These are phyloP conservation scores for Medicago lupulina DNA, from an alignment of 306 rosid species.

Conservation along the genomic window DNA sequence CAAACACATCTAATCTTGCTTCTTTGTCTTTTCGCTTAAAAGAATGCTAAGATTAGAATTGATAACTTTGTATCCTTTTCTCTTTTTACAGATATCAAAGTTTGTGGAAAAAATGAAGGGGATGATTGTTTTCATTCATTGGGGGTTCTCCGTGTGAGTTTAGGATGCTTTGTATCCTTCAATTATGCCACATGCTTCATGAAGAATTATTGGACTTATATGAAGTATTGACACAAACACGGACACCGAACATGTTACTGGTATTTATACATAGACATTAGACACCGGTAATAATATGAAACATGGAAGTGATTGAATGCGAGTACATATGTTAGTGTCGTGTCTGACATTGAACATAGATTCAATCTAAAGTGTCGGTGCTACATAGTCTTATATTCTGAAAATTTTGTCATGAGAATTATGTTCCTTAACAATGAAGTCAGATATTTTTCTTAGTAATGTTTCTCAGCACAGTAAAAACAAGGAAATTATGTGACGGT, in stretches of 20 bases:
- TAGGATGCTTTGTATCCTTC: constrained; percentile 86
- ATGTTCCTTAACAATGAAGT: constrained; percentile 59
- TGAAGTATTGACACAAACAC: not conserved
- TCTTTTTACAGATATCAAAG: constrained; percentile 63
- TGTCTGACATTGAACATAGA: not conserved
- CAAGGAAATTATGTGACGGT: constrained; percentile 66
- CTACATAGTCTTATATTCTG: not conserved
- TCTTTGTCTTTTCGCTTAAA: not conserved
- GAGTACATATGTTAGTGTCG: not conserved
- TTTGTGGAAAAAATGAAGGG: constrained; percentile 69
- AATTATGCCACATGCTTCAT: constrained; percentile 7
- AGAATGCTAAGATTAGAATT: not conserved
- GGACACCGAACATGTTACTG: not conserved
- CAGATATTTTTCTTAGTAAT: constrained; percentile 84
- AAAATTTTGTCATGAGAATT: not conserved
- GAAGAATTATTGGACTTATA: not conserved
- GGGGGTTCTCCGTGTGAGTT: constrained; percentile 90
- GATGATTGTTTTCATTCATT: constrained; percentile 66
- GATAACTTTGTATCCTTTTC: not conserved
- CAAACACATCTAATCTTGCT: not conserved
- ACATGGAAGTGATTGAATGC: not conserved
- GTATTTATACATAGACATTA: not conserved
- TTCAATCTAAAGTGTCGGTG: not conserved
- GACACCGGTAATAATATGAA: not conserved
- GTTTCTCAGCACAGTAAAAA: constrained; percentile 69